A percentile compares a stretch with the other conserved stretches of the same genome.
These are phyloP conservation scores for Parachaetomium inaequale DNA, from an alignment of 495 filamentous ascomycete genomes.

Conservation along the genomic window DNA sequence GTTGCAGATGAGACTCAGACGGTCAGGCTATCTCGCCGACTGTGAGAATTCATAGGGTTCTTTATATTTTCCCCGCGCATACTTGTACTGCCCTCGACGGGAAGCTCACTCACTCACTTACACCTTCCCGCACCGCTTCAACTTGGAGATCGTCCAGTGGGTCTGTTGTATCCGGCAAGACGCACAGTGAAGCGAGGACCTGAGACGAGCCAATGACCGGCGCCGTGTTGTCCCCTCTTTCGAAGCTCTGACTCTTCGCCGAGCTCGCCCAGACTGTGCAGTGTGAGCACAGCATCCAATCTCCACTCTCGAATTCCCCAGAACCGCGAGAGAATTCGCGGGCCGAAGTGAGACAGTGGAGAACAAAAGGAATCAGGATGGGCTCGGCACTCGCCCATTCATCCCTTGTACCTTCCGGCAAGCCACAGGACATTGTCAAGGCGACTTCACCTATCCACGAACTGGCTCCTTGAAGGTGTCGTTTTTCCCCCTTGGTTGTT, in stretches of 20 bases:
- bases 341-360: not conserved
- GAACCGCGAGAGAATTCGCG: not conserved
- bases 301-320: not conserved
- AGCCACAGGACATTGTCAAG: no score
- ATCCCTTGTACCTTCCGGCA: no score
- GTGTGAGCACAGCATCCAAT: no score
- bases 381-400: no score
- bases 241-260: conserved; percentile 9
- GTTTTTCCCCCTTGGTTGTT: no score
- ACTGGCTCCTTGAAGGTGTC: no score
- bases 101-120: not conserved
- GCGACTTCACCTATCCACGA: no score
- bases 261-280: not conserved
- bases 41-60: not conserved
- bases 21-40: not conserved
- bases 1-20: not conserved
- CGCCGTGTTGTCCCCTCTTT: not conserved
- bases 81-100: not conserved
- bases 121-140: not conserved
- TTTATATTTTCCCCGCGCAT: not conserved
- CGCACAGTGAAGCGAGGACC: not conserved
- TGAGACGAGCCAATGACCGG: not conserved
- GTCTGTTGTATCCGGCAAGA: not conserved
- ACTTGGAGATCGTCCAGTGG: not conserved
- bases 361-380: no score